phyloP scores from a whole-genome alignment of 192 early-diverging fungal species.

The Dissophora globulifera region DNA sequence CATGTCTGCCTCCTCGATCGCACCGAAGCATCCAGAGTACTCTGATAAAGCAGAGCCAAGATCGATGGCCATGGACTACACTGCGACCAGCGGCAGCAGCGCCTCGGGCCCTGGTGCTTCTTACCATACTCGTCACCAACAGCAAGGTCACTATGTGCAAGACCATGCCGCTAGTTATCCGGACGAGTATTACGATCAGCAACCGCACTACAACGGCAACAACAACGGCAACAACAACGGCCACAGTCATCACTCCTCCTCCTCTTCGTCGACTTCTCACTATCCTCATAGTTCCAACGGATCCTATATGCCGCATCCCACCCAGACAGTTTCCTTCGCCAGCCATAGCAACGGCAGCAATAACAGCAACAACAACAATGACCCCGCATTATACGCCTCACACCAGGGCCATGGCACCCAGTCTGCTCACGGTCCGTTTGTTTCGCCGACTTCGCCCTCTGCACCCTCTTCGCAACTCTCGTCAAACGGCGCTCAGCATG shows the following conservation, averaged over 20 bases:
- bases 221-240: slow-evolving; percentile 18
- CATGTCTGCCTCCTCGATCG: slow-evolving; percentile 17
- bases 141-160: slow-evolving; percentile 19
- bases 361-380: slow-evolving; percentile 3
- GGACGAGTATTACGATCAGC: slow-evolving; percentile 24
- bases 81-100: slow-evolving; percentile 6
- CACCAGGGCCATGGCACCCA: slow-evolving; percentile 18
- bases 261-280: slow-evolving; percentile 24
- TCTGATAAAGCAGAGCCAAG: slow-evolving; percentile 26
- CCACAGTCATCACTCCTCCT: slow-evolving; percentile 15
- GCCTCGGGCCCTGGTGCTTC: not conserved
- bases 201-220: too few species aligned
- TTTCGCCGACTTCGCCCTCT: slow-evolving; percentile 14
- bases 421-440: slow-evolving; percentile 1
- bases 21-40: slow-evolving; percentile 38
- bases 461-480: slow-evolving; percentile 9
- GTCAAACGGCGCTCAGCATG: slow-evolving; percentile 18
- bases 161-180: slow-evolving; percentile 13
- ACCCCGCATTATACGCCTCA: slow-evolving; percentile 1
- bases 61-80: slow-evolving; percentile 19
- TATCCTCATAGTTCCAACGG: slow-evolving; percentile 23
- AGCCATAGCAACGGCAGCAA: slow-evolving; percentile 14
- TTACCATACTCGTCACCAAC: slow-evolving; percentile 22
- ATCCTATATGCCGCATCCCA: slow-evolving; percentile 23
- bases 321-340: slow-evolving; percentile 18